Evolutionary conservation across 2,329 filamentous ascomycete species (phyloP), one percentile per base, ranked within the genome.

Genomic region (Botrytis byssoidea): DNA sequence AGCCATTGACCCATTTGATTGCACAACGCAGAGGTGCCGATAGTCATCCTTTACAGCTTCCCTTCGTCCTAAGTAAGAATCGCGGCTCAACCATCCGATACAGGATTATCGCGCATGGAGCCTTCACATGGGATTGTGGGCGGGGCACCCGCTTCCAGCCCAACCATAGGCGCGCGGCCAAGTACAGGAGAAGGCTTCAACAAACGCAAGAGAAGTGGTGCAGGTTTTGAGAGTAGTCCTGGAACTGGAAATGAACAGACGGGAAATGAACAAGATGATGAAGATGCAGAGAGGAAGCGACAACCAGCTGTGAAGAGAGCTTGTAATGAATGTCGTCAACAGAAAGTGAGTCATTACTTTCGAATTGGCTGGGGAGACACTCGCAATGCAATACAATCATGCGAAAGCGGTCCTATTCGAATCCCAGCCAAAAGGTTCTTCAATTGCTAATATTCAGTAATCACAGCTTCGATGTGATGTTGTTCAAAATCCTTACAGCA

Each of bases 251-350:
- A 86, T 67, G 86, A 85, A 74, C 87, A 87, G 73, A 91, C 88
- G 74, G 79, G 75, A 79, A 84, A 86, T 68, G 86, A 85, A 73
- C 87, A 87, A 73, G 89, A 90, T 74, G 85, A 89, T 73, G 83
- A 85, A 67, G 86, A 88, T 70, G 82, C 85, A 65, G 88, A 90
- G 78, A 88, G 88, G 83, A 89, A 89, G 82, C 86, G 89, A 75
- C 88, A 91, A 77, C 90, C 90, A 40, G 90, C 90, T 72, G 90
- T 92, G 67, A 94, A 95, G 84, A 87, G 93, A 79, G 93, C 93
- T 9, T 95, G 93, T 83, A 95, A 95, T 80, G 92, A 95, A 82
- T 95, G 92, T 81, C 88, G 92, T 75, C 93, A 95, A 83, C 93
- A 95, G 83, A 95, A 95, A 86, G 92, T 93, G 84, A 87, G 85